Base-by-base conservation (phyloP, 2,329 filamentous ascomycete species). In the Pseudomassariella vexata region DNA sequence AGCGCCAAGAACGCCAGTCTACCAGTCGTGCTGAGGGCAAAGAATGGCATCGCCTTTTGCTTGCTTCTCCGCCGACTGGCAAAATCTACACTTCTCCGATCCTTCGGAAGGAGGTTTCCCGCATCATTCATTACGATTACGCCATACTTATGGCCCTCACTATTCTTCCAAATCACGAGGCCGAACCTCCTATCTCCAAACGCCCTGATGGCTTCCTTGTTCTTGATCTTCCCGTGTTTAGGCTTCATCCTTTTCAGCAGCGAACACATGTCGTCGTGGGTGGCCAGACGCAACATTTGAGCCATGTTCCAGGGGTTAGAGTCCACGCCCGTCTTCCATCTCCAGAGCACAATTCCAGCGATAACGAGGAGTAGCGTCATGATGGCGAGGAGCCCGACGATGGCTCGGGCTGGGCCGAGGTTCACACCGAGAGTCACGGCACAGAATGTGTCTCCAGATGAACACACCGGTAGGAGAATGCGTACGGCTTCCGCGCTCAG, bases 291-390 rank as follows among this genome's bases (percentile, higher is more conserved):
- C 1, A 55, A 55, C 32, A 64, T 57, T 1, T 55, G 49, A 1
- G 50, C 49, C 5, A 65, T 42, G 34, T 47, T 62, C 63, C 63
- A 67, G 3, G 63, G 63, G 25, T 62, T 56, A 9, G 52, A 48
- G 15, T 47, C 42, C 11, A 67, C 36, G 1, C 63, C 63, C 0
- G 61, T 64, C n/a, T 48, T 42, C 50, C 55, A 60, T 11, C 46
- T 45, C 8, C 49, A 39, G 15, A 62, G 42, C 5, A 55, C 41
- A 6, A 49, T 19, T 2, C 50, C 29, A 5, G 59, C 47, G 6
- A 49, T 9, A 4, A 35, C 31, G 5, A 60, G 34, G 10, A 64
- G 44, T 3, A 53, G 19, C 9, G 49, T 30, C 30, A 63, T 49
- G 6, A 50, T 35, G 2, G 40, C 46, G 5, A 64, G 38, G 17